phyloP scores from a whole-genome alignment of 1,139 yeast genomes.

The Geotrichum fermentans region DNA sequence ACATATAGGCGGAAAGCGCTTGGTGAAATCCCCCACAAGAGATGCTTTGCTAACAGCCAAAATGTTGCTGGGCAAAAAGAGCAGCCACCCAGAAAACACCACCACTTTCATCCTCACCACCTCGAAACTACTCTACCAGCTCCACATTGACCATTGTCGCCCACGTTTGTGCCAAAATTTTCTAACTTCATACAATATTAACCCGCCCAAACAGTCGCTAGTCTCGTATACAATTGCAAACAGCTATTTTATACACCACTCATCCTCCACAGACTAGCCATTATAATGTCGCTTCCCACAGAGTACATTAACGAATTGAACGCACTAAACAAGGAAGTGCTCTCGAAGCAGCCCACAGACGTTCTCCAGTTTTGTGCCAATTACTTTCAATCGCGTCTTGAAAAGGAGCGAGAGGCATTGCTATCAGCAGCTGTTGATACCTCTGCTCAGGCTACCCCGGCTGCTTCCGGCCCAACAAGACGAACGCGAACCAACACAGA shows the following conservation, averaged over 20 bases:
- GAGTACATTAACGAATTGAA: slow-evolving; percentile 53
- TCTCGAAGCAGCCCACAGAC: slow-evolving; percentile 60
- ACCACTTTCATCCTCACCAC: neutral
- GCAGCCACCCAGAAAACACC: slow-evolving; percentile 2
- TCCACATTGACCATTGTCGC: no score
- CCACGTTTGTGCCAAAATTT: no score
- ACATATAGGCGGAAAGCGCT: no score
- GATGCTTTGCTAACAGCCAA: no score
- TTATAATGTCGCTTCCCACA: slow-evolving; percentile 36
- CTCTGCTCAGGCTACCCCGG: slow-evolving; percentile 3
- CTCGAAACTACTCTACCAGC: neutral
- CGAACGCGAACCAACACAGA: slow-evolving; percentile 5
- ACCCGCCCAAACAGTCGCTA: no score
- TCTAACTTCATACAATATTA: no score
- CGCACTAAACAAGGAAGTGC: slow-evolving; percentile 58
- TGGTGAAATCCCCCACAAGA: no score
- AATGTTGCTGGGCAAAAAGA: neutral
- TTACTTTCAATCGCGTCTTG: slow-evolving; percentile 57
- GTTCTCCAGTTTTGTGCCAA: slow-evolving; percentile 67
- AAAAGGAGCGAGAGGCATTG: slow-evolving; percentile 53
- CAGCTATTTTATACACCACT: no score
- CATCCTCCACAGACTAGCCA: no score
- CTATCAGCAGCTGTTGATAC: slow-evolving; percentile 32
- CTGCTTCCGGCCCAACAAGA: neutral
- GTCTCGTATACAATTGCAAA: no score